phyloP scores from a whole-genome alignment of 2,329 filamentous ascomycete genomes.

The Zasmidium citrigriseum region DNA sequence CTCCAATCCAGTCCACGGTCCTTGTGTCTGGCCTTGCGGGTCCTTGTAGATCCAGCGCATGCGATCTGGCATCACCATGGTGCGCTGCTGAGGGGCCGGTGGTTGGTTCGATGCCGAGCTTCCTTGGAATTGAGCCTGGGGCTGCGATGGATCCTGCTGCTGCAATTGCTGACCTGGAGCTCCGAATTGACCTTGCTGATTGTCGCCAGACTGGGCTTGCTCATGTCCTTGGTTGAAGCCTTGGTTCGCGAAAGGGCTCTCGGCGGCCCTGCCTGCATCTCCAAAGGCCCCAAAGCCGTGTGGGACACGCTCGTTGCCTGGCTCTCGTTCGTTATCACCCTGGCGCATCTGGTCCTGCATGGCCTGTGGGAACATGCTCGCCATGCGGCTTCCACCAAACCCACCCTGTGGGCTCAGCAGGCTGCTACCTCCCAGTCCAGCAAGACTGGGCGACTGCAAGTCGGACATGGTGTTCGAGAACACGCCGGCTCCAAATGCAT shows the following conservation, averaged over 20 bases:
- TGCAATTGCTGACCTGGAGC: constrained; percentile 19
- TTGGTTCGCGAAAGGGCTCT: constrained; percentile 53
- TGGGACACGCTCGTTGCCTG: constrained; percentile 44
- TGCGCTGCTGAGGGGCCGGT: constrained; percentile 69
- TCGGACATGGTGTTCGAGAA: constrained; percentile 78
- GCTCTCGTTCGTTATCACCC: constrained; percentile 52
- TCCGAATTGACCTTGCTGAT: constrained; percentile 21
- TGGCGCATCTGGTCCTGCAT: constrained; percentile 89
- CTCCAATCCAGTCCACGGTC: constrained; percentile 92
- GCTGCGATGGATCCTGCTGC: constrained; percentile 21
- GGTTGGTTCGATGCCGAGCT: constrained; percentile 66
- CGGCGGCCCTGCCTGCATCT: constrained; percentile 47
- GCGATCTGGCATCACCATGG: constrained; percentile 98
- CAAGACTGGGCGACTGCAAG: constrained; percentile 71
- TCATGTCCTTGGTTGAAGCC: constrained; percentile 20
- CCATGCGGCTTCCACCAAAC: constrained; percentile 46
- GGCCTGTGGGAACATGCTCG: constrained; percentile 80
- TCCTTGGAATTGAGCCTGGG: constrained; percentile 36
- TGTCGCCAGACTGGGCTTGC: constrained; percentile 6
- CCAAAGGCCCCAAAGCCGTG: constrained; percentile 29
- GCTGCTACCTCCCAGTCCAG: constrained; percentile 62
- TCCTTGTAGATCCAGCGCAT: constrained; percentile 99
- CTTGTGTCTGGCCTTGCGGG: constrained; percentile 87
- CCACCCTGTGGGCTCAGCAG: constrained; percentile 65
- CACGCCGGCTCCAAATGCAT: constrained; percentile 55